Base-by-base conservation (phyloP, 2,329 filamentous ascomycete species). In the Diaporthe capsici region DNA sequence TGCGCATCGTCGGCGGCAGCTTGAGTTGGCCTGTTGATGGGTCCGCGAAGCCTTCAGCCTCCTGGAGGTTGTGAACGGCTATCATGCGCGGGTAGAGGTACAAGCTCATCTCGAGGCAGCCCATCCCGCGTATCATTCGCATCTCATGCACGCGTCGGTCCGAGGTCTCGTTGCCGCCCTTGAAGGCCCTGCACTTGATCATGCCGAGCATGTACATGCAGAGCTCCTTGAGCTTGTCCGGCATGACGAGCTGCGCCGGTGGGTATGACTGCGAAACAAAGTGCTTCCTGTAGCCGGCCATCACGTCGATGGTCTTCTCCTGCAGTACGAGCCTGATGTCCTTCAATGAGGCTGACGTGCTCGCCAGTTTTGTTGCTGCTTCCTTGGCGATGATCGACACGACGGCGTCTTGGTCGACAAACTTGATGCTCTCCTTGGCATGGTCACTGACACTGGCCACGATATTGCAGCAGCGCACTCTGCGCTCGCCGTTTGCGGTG, bases 81-180 rank as follows among this genome's bases (percentile, higher is more conserved):
- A 98, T 93, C 85, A 99, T 97, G 73, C 95, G 93, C 28, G 97
- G 97, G 84, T 99, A 99, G 67, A 99, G 92, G 83, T 98, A 98
- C 49, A 98, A 87, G 37, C 94, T 95, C 58, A 98, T 88, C 83
- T 98, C 97, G 28, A 93, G 89, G 31, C 94, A 91, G 44, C 96
- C 95, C 91, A 98, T 97, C 20, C 93, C 93, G 75, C 94, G 94
- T 77, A 99, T 90, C 90, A 98, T 93, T 71, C 96, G 92, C 88
- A 98, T 93, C 82, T 98, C 96, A 81, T 98, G 94, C 20, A 97
- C 93, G 77, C 97, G 91, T 77, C 97, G 92, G 84, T 99, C 97
- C 13, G 94, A 95, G 49, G 95, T 94, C 84, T 99, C 97, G 79
- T 93, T 92, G 75, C 96, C 96, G 71, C 94, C 94, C 87, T 98